Percentiles rank a stretch among this genome's conserved stretches.
phyloP scores from a whole-genome alignment of 2,329 filamentous ascomycete species.

The Claviceps sorghi region DNA sequence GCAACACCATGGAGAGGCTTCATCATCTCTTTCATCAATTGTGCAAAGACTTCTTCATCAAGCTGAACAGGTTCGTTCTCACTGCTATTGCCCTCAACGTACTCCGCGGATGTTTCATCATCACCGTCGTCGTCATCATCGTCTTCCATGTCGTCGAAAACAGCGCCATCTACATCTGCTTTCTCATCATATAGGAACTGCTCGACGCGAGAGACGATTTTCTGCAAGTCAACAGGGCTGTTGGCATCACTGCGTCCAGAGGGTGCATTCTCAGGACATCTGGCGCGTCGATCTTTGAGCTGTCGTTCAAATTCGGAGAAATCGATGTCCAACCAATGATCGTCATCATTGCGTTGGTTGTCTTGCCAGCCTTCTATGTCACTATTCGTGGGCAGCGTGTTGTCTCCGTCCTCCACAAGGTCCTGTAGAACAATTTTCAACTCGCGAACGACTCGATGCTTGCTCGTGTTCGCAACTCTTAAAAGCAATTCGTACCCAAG shows the following conservation, averaged over 20 bases:
- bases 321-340: slow-evolving; percentile 84
- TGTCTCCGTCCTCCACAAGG: slow-evolving; percentile 54
- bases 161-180: slow-evolving; percentile 66
- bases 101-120: slow-evolving; percentile 35
- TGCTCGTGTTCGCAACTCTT: slow-evolving; percentile 48
- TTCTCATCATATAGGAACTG: slow-evolving; percentile 76
- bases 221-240: slow-evolving; percentile 63
- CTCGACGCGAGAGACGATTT: slow-evolving; percentile 90
- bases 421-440: slow-evolving; percentile 65
- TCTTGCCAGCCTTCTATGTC: slow-evolving; percentile 61
- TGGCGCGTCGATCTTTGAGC: slow-evolving; percentile 37
- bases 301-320: slow-evolving; percentile 81
- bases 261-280: slow-evolving; percentile 18
- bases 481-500: slow-evolving; percentile 86
- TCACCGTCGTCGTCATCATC: slow-evolving; percentile 40
- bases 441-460: slow-evolving; percentile 57
- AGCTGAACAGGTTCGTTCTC: slow-evolving; percentile 68
- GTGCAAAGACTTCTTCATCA: slow-evolving; percentile 70
- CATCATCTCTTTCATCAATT: slow-evolving; percentile 89
- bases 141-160: slow-evolving; percentile 55
- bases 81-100: slow-evolving; percentile 16
- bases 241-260: slow-evolving; percentile 49
- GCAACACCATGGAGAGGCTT: slow-evolving; percentile 33
- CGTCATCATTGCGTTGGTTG: slow-evolving; percentile 55
- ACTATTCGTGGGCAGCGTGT: slow-evolving; percentile 49